Conservation (phyloP, 2,329 filamentous ascomycete genomes). For the Metarhizium anisopliae region DNA sequence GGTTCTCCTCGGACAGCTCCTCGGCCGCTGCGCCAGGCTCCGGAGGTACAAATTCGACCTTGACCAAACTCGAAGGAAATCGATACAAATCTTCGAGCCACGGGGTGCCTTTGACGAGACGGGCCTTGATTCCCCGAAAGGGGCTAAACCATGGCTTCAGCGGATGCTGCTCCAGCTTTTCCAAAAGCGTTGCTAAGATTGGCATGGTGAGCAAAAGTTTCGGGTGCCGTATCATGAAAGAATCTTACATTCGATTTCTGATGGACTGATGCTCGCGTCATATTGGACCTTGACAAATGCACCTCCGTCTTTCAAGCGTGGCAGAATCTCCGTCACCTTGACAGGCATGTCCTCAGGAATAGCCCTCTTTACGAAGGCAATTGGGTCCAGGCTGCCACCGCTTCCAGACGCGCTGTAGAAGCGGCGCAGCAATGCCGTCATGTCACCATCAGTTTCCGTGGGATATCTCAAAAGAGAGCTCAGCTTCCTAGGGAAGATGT, state of each 20-base stretch:
- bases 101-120: slow-evolving; percentile 71
- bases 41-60: slow-evolving; percentile 75
- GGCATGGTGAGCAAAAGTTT: background rate
- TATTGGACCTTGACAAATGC: slow-evolving; percentile 81
- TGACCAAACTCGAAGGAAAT: slow-evolving; percentile 66
- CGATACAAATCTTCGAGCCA: slow-evolving; percentile 92
- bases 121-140: slow-evolving; percentile 59
- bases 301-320: slow-evolving; percentile 82
- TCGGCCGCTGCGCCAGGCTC: slow-evolving; percentile 61
- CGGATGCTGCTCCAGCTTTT: slow-evolving; percentile 57
- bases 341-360: slow-evolving; percentile 55
- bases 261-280: slow-evolving; percentile 26
- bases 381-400: slow-evolving; percentile 39
- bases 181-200: slow-evolving; percentile 41
- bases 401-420: slow-evolving; percentile 44
- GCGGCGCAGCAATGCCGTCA: slow-evolving; percentile 40
- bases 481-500: slow-evolving; percentile 76
- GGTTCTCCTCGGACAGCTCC: slow-evolving; percentile 75
- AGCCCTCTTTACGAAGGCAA: slow-evolving; percentile 48
- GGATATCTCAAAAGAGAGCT: slow-evolving; percentile 35
- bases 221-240: too few species aligned
- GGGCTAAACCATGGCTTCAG: slow-evolving; percentile 89
- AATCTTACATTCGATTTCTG: slow-evolving; percentile 32
- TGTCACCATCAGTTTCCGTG: slow-evolving; percentile 39
- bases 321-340: slow-evolving; percentile 71